Conservation (phyloP, 148 eudicot species). For the Fagopyrum esculentum region DNA sequence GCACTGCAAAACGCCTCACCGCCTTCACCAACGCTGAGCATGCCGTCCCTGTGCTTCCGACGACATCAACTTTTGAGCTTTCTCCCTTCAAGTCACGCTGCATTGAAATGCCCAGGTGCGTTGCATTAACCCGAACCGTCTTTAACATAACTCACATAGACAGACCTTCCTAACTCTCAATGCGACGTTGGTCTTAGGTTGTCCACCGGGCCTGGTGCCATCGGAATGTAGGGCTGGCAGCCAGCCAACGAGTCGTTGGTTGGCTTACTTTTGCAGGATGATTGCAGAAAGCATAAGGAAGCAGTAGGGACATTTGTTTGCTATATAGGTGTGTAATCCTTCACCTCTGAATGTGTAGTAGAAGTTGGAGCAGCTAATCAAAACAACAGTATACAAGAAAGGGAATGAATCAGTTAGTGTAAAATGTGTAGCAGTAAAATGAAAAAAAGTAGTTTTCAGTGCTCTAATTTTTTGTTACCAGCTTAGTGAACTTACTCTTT, state of each 20-base stretch:
- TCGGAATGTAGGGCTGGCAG: constrained; percentile 6
- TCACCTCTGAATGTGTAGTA: constrained; percentile 14
- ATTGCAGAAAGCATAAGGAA: background rate
- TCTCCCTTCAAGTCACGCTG: background rate
- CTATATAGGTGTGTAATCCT: background rate
- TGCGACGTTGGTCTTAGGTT: constrained; percentile 1
- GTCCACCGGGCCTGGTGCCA: constrained; percentile 4
- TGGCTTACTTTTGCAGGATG: constrained; percentile 1
- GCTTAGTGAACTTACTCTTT: background rate
- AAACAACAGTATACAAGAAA: background rate
- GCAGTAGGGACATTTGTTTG: background rate
- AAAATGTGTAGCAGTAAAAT: constrained; percentile 1
- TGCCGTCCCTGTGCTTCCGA: constrained; percentile 5
- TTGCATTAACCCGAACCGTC: background rate
- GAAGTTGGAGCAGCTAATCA: constrained; percentile 9
- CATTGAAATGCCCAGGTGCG: constrained; percentile 9
- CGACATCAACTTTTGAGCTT: constrained; percentile 27
- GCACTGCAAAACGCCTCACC: constrained; percentile 26
- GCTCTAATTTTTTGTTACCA: background rate
- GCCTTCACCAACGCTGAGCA: constrained; percentile 28
- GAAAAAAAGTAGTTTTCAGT: background rate
- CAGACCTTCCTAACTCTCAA: background rate
- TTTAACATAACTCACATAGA: background rate
- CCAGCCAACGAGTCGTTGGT: background rate
- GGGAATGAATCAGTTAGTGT: background rate